Evolutionary conservation across 768 basidiomycete species (phyloP), one percentile per base, ranked within the genome.

Genomic region (Clavaria fumosa): DNA sequence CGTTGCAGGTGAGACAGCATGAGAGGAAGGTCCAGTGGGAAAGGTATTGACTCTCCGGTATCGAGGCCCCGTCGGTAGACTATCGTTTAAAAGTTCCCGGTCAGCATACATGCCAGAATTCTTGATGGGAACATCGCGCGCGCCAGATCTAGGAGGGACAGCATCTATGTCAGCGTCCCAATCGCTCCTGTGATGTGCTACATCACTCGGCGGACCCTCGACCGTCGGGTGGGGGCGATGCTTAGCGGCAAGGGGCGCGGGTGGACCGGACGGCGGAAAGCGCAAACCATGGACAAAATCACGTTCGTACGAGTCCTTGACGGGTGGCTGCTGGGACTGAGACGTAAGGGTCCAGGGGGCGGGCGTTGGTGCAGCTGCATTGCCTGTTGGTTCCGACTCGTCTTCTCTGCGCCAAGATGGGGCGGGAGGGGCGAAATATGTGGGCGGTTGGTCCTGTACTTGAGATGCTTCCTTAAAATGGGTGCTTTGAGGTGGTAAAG

Each of bases 401-500:
- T 34, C 34, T 20, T 38, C 36, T 20, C 41, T 34, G 5, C 17
- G 30, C 23, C 36, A 20, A 9, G 17, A 4, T 5, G 37, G 30
- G 6, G 31, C 15, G 6, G 11, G 7, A 18, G 14, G 9, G 9
- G 30, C 12, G 20, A 23, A 11, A 15, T 31, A 27, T 10, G 24
- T 12, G 6, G 31, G 26, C 34, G 17, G 28, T n/a, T 23, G 36
- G 30, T 37, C 22, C 37, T 41, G 33, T 43, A 45, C 32, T 34
- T 41, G 38, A 2, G 42, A 30, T 19, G 44, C 45, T 35, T 57
- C 56, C 11, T 53, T 56, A 40, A 64, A 69, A 5, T 57, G 56
- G 14, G 53, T 48, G 4, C 47, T 44, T 48, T 71, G 69, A 7
- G 67, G 61, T 2, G 67, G 66, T 7, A 71, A 52, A 0, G 67